Conservation (phyloP, 257 asterid genomes). For the Scutellaria galericulata region DNA sequence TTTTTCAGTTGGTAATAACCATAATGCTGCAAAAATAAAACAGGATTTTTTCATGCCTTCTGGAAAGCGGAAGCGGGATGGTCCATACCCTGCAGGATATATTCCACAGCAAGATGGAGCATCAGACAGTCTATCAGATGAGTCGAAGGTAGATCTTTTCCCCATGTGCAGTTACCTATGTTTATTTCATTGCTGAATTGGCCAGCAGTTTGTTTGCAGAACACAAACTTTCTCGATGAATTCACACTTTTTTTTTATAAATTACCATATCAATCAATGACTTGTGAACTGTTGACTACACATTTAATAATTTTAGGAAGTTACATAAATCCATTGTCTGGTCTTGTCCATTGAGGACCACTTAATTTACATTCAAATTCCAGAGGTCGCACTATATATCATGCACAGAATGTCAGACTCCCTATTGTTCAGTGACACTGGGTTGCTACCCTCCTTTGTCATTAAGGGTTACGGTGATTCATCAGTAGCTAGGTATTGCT, state of each 20-base stretch:
- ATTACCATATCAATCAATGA: slow-evolving; percentile 2
- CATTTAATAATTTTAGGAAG: slow-evolving; percentile 24
- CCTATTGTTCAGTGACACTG: not conserved
- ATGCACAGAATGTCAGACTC: not conserved
- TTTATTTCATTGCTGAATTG: slow-evolving; percentile 20
- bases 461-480: no score
- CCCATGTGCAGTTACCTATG: slow-evolving; percentile 12
- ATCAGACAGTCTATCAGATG: slow-evolving; percentile 57
- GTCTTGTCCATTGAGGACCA: slow-evolving; percentile 14
- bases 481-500: no score
- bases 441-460: not conserved
- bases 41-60: slow-evolving; percentile 83
- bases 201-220: not conserved
- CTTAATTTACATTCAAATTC: slow-evolving; percentile 9
- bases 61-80: slow-evolving; percentile 93
- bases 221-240: slow-evolving; percentile 16
- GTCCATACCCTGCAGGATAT: slow-evolving; percentile 57
- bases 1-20: slow-evolving; percentile 22
- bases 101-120: slow-evolving; percentile 99
- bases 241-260: slow-evolving; percentile 21
- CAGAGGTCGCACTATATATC: slow-evolving; percentile 1
- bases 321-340: not conserved
- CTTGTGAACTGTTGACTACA: slow-evolving; percentile 14
- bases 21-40: slow-evolving; percentile 28
- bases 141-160: slow-evolving; percentile 53